Percentiles rank a stretch among this genome's conserved stretches.
Evolutionary conservation across 2,329 filamentous ascomycete genomes (phyloP).

Genomic region (Trichoderma koningii): DNA sequence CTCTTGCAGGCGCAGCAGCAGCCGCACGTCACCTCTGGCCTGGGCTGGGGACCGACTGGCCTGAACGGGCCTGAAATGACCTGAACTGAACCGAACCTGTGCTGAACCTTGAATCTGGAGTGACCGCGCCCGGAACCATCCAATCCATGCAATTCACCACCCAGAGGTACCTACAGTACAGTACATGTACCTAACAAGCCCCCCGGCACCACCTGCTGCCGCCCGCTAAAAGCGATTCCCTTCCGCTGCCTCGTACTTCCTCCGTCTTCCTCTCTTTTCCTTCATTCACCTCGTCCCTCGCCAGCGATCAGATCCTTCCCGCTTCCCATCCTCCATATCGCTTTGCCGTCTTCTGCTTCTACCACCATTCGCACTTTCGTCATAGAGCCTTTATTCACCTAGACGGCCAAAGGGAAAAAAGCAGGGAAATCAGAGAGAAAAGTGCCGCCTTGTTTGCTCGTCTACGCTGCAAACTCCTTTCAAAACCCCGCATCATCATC

Average conservation of each 20-base stretch:
- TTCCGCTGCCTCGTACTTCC: background rate
- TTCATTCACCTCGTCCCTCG: background rate
- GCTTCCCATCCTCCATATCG: background rate
- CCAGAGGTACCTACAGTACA: background rate
- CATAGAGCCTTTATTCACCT: background rate
- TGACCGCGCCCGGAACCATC: conserved; percentile 25
- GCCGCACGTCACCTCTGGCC: conserved; percentile 21
- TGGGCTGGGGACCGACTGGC: too few species aligned
- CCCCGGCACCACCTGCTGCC: conserved; percentile 16
- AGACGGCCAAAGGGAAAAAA: background rate
- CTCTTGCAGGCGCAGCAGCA: conserved; percentile 19
- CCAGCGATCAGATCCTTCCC: background rate
- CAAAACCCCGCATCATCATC: conserved; percentile 27
- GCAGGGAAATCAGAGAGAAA: background rate
- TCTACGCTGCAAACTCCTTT: conserved; percentile 13
- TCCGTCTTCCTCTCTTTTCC: background rate
- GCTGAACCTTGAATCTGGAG: background rate
- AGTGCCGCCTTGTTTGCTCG: background rate
- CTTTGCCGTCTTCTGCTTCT: conserved; percentile 6
- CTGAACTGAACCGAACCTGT: too few species aligned
- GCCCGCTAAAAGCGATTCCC: conserved; percentile 6
- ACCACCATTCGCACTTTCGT: background rate
- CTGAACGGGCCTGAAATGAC: too few species aligned
- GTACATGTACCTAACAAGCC: too few species aligned
- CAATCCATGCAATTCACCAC: conserved; percentile 8